Evolutionary conservation across 108 stramenopile genomes (phyloP), one percentile per base, ranked within the genome.

Genomic region (Stephanodiscus minutulus): DNA sequence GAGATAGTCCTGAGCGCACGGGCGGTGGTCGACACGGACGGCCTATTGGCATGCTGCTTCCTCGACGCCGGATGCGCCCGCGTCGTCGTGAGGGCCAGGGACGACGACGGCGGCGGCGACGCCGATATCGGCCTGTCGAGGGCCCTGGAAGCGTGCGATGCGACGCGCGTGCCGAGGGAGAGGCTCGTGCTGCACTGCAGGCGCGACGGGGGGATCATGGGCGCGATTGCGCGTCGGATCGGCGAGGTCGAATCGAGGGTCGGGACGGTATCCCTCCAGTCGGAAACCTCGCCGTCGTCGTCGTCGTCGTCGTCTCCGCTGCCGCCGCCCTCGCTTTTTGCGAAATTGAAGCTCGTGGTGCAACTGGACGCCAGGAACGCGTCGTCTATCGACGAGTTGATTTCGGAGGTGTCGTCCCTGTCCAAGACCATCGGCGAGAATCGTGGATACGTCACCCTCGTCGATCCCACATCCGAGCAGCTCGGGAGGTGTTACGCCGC

Each of bases 31-130:
- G 80, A 74, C 46, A 84, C 84, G 10, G 87, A 92, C 64, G 94
- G 94, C 10, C 85, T 85, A 27, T 35, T 95, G 48, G 88, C 86
- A 0, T 82, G 77, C 22, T 90, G 89, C 29, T 83, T 95, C 37
- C 54, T 95, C 49, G 94, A 95, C 78, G 94, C 91, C 0, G 94
- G 94, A 25, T 91, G 91, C 68, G 75, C 79, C 24, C 18, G 56
- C 18, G 82, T 91, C 60, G 88, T 89, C 0, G 53, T 83, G 36
- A 37, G 54, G n/a, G 58, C 62, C 41, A 20, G 20, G 2, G 29
- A 7, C 2, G 47, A 12, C 1, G 29, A 17, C 0, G 47, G 21
- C 5, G 44, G 59, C n/a, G 64, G 39, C 11, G 25, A 7, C 1
- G 10, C 25, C 8, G 35, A 56, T 0, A 17, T 47, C 18, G 64